Evolutionary conservation across 1,284 basidiomycete genomes (phyloP), one percentile per base, ranked within the genome.

Genomic region (Melampsora abietis-canadensis): DNA sequence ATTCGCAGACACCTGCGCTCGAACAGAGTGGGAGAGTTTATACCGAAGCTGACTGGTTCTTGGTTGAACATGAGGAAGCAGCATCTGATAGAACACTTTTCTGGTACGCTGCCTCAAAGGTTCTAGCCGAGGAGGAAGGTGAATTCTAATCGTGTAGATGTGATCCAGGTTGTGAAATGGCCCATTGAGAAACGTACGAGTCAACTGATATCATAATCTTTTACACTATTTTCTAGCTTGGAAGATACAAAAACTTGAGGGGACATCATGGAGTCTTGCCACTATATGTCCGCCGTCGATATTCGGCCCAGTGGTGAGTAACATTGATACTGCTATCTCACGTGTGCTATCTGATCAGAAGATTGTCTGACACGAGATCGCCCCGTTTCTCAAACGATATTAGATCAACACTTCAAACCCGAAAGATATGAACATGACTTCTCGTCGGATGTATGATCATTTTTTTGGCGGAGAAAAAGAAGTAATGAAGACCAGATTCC

Each of bases 41-140:
- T 76, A 76, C 77, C 21, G 78, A 88, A 77, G 76, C 79, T 19
- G 85, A 89, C 80, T 92, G 90, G 90, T 90, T 91, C 82, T 80
- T 86, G 8, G 82, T 84, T 48, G 84, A 85, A 2, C 81, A 86
- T n/a, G 80, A 84, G 24, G 82, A 85, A 2, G 66, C 48, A 12
- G 48, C 51, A 21, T 37, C 46, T 17, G 57, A 54, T 12, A 31
- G 63, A 51, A 31, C 24, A 5, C 44, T 62, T 21, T 30, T 48
- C 27, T 63, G 61, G 61, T 48, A 63, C 54, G 27, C 30, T 24
- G 66, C 66, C 15, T 67, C 66, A 51, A 70, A 48, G 68, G 54
- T 37, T 27, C 34, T 64, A 76, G 83, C 88, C 21, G 84, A 86
- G 78, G 82, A 85, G 76, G 84, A 86, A 68, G 88, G 88, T 15